Evolutionary conservation across 768 basidiomycete genomes (phyloP), one percentile per base, ranked within the genome.

Genomic region (Kwoniella botswanensis): DNA sequence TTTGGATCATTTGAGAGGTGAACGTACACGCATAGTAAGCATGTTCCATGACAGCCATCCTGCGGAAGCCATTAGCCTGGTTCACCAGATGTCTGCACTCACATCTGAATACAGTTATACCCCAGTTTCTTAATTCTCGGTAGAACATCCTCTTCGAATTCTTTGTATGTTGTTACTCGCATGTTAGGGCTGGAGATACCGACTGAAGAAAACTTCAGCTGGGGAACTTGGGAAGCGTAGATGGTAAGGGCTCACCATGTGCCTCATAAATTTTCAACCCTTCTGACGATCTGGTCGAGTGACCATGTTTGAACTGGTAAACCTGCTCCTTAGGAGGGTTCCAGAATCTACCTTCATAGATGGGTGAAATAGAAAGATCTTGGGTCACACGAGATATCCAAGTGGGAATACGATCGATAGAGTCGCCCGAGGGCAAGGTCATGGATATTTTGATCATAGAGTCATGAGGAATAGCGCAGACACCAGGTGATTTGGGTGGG

Each of bases 281-380:
- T n/a, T 78, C 74, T 55, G 90, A 82, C 44, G 90, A 87, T 18
- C 85, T 85, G 13, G 91, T 90, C 69, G 89, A 88, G 60, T 80
- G 78, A 11, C 76, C 78, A 81, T 98, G 86, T 82, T 93, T 96
- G 86, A 96, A 96, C 35, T 86, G 85, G 86, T 98, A 97, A 59
- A 80, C 85, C 73, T 92, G 85, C 26, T 87, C 85, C 52, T 85
- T 79, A 21, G 93, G 90, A 1, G 97, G 97, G 82, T 98, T 98
- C 97, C 97, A 99, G 85, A 99, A 97, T n/a, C 93, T 90, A 21
- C 93, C 93, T 71, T 99, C 97, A 83, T 96, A 99, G 6, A 92
- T 88, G 15, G 94, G 92, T 18, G 97, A 98, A 54, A 93, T 89
- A 59, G 85, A 82, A 68, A 98, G 85, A 82, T 99, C 94, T 82